Evolutionary conservation across 1,139 yeast genomes (phyloP).

Genomic region (Taiozyma sp.): DNA sequence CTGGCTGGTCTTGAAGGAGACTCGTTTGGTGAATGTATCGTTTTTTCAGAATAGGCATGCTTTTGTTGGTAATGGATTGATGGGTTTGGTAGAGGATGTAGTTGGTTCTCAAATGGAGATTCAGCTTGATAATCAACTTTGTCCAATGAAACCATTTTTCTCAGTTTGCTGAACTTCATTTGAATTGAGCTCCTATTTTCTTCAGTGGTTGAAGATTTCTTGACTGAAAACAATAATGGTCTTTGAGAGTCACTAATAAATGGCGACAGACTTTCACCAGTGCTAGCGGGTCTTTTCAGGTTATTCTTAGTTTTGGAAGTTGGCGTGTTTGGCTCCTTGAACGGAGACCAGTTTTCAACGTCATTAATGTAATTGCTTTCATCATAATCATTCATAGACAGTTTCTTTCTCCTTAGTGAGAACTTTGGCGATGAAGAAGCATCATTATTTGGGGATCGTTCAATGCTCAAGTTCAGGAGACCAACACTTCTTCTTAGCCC

Average conservation of each 20-base stretch:
- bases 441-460: conserved; percentile 24
- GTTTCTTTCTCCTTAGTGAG: conserved; percentile 15
- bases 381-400: conserved; percentile 16
- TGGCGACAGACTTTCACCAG: conserved; percentile 20
- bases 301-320: conserved; percentile 11
- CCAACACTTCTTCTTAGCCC: conserved; percentile 36
- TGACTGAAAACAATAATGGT: conserved; percentile 16
- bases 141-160: conserved; percentile 24
- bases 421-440: conserved; percentile 19
- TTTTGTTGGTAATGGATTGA: conserved; percentile 17
- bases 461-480: conserved; percentile 31
- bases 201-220: conserved; percentile 9
- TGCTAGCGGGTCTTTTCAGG: conserved; percentile 23
- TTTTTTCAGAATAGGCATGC: conserved; percentile 6
- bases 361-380: conserved; percentile 19
- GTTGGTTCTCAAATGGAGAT: conserved; percentile 17
- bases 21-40: conserved; percentile 20
- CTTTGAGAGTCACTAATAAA: conserved; percentile 22
- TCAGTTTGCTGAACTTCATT: conserved; percentile 22
- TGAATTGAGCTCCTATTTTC: conserved; percentile 18
- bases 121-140: conserved; percentile 15
- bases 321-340: conserved; percentile 24
- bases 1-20: conserved; percentile 27
- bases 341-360: conserved; percentile 30
- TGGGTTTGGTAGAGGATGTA: conserved; percentile 21